Percentiles rank a stretch among this genome's conserved stretches.
Conservation (phyloP, 2,329 filamentous ascomycete species). For the Parastagonospora nodorum region DNA sequence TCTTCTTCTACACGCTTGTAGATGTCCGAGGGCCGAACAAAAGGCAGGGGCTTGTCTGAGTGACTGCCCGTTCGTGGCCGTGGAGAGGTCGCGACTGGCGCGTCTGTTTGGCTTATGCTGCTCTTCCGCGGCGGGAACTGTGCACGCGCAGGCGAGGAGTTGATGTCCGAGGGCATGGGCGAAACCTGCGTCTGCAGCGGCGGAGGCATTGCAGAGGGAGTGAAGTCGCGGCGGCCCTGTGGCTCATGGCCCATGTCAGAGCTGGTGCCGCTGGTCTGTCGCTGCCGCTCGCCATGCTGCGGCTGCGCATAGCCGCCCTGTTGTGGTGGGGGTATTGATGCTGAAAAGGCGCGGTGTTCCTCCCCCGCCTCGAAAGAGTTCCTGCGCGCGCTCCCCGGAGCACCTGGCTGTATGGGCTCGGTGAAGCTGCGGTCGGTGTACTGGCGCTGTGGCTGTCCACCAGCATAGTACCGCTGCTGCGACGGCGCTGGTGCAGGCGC, state of each 20-base stretch:
- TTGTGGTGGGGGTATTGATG: slow-evolving; percentile 28
- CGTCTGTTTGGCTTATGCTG: slow-evolving; percentile 58
- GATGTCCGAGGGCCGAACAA: slow-evolving; percentile 76
- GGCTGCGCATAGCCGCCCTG: slow-evolving; percentile 18
- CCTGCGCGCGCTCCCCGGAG: slow-evolving; percentile 36
- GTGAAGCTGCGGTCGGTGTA: slow-evolving; percentile 46
- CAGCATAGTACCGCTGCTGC: slow-evolving; percentile 52
- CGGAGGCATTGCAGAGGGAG: slow-evolving; percentile 57
- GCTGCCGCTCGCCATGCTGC: slow-evolving; percentile 16
- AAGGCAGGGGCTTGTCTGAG: slow-evolving; percentile 61
- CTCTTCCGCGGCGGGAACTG: slow-evolving; percentile 66
- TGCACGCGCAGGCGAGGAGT: slow-evolving; percentile 37
- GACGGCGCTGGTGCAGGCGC: slow-evolving; percentile 46
- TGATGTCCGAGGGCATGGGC: slow-evolving; percentile 41
- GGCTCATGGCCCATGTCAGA: slow-evolving; percentile 40
- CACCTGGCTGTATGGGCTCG: slow-evolving; percentile 44
- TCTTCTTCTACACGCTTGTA: slow-evolving; percentile 75
- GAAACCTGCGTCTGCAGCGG: slow-evolving; percentile 54
- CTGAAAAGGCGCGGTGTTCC: slow-evolving; percentile 57
- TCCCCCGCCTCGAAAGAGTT: slow-evolving; percentile 63
- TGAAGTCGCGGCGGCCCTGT: slow-evolving; percentile 55
- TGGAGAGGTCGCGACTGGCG: slow-evolving; percentile 29
- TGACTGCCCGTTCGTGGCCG: slow-evolving; percentile 37
- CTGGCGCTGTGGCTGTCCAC: slow-evolving; percentile 12
- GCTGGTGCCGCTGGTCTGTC: slow-evolving; percentile 34